These are phyloP conservation scores for Aureoboletus auriporus DNA, from an alignment of 768 basidiomycete species.

Conservation along the genomic window DNA sequence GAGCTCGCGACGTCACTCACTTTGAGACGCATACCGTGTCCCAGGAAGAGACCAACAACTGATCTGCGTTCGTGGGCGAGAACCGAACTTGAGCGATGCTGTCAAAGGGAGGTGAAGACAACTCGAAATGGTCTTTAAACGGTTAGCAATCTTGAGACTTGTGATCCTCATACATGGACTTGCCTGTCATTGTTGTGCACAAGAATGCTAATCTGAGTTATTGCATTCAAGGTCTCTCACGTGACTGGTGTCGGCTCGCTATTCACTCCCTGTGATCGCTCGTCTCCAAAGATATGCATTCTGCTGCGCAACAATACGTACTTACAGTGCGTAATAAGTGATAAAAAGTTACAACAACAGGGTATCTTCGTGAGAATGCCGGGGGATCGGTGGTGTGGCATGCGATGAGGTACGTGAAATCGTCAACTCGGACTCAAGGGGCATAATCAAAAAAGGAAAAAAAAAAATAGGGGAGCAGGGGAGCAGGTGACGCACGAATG, in stretches of 20 bases:
- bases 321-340: background rate
- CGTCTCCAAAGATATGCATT: conserved; percentile 33
- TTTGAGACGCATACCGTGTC: conserved; percentile 54
- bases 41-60: conserved; percentile 86
- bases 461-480: background rate
- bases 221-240: too few relatives aligned
- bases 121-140: conserved; percentile 35
- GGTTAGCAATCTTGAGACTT: too few relatives aligned
- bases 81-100: conserved; percentile 78
- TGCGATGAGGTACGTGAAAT: conserved; percentile 25
- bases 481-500: conserved; percentile 22
- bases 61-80: conserved; percentile 74
- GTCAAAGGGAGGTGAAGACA: conserved; percentile 76
- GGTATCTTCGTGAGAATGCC: conserved; percentile 34
- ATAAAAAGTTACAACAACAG: conserved; percentile 28
- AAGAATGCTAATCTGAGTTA: background rate
- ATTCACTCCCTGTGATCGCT: too few relatives aligned
- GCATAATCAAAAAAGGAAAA: conserved; percentile 19
- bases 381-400: background rate
- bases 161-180: background rate
- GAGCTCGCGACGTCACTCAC: too few relatives aligned
- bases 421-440: conserved; percentile 24
- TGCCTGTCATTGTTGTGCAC: background rate
- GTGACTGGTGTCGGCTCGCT: too few relatives aligned
- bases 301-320: conserved; percentile 34